phyloP scores from a whole-genome alignment of 139 green algal species.

The Tetraselmis chui region DNA sequence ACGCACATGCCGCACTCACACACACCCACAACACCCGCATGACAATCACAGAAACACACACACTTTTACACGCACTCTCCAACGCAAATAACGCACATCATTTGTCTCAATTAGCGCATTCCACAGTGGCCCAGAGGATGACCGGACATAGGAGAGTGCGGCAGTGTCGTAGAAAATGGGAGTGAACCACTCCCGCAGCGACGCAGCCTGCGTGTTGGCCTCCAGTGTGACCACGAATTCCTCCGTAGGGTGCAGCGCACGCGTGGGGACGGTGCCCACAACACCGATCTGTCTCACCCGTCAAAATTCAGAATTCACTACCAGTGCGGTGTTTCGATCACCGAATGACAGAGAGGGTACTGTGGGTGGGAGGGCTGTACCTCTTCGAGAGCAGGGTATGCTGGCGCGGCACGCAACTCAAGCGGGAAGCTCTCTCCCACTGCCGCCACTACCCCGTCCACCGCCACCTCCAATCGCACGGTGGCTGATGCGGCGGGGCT shows the following conservation, averaged over 20 bases:
- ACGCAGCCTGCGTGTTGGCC: background rate
- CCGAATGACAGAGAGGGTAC: no score
- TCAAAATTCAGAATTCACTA: no score
- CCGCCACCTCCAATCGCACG: background rate
- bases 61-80: no score
- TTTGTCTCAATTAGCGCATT: background rate
- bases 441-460: background rate
- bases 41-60: no score
- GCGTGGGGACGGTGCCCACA: background rate
- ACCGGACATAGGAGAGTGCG: background rate
- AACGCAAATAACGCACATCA: no score
- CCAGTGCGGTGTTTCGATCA: no score
- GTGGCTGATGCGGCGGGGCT: background rate
- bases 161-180: background rate
- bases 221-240: background rate
- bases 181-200: background rate
- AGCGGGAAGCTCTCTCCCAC: background rate
- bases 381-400: background rate
- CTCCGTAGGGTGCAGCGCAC: background rate
- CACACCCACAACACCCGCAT: no score
- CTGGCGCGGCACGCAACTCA: background rate
- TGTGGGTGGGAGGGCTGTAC: background rate
- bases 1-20: no score
- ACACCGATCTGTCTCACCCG: background rate
- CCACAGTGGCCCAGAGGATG: background rate